Evolutionary conservation across 2,329 filamentous ascomycete genomes (phyloP), one percentile per base, ranked within the genome.

Genomic region (Fusarium chaquense): DNA sequence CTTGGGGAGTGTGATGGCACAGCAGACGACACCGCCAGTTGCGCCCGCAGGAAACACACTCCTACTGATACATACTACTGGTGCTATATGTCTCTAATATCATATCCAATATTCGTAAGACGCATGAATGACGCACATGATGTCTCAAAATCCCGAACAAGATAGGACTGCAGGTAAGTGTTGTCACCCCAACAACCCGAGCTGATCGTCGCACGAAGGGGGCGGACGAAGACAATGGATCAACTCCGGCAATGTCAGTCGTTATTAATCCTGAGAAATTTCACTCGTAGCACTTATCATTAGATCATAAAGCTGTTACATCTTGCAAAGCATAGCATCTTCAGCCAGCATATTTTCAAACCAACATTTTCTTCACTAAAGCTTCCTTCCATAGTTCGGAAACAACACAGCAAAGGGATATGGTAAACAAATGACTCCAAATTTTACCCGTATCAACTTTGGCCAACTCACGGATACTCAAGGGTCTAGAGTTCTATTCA

Each of bases 241-340:
- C 16, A 9, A 41, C 15, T 7, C 7, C 9, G 6, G 13, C 2
- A 6, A 5, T 15, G 7, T 15, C 24, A 16, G 13, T 24, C 20
- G 2, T n/a, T 4, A 9, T 41, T 10, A 9, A 9, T 16, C 7
- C 7, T 3, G 12, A 22, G 3, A 16, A 0, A 2, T 1, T 10
- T 22, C 12, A 22, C 20, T 16, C 13, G 16, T 7, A 3, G 12
- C 1, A 4, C 4, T 22, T 20, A 41, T 16, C 12, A 4, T 22
- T 12, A 38, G 5, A 38, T 5, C 10, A n/a, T 7, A 6, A 22
- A 15, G 9, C 9, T 12, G 6, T 41, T 22, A 4, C 38, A 41
- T 15, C 38, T 22, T 22, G 4, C 13, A 5, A 15, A 24, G 20
- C 12, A 41, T 16, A 22, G 7, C 13, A 41, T 6, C 20, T 24